Evolutionary conservation across 768 basidiomycete genomes (phyloP).

Genomic region (Podaxis sp.): DNA sequence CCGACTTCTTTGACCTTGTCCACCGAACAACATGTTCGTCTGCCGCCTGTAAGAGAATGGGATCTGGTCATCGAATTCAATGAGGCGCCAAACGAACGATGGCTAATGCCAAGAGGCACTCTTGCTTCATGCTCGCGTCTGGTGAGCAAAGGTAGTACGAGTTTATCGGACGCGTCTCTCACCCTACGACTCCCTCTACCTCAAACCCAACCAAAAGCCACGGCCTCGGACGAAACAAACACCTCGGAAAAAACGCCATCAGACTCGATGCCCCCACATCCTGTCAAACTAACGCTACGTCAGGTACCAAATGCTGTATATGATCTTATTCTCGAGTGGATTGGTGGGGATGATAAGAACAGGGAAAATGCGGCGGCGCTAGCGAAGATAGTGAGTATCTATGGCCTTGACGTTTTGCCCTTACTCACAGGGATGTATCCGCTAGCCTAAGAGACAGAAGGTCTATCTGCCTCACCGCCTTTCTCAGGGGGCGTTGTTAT

Average conservation of each 20-base stretch:
- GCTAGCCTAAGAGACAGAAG: slow-evolving; percentile 38
- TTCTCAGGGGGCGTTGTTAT: slow-evolving; percentile 52
- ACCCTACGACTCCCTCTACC: slow-evolving; percentile 43
- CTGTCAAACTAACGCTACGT: slow-evolving; percentile 33
- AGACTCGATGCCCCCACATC: slow-evolving; percentile 13
- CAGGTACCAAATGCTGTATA: slow-evolving; percentile 47
- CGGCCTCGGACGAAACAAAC: not conserved
- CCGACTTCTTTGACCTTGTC: slow-evolving; percentile 14
- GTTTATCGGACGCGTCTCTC: slow-evolving; percentile 6
- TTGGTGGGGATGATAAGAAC: slow-evolving; percentile 54
- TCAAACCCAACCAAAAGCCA: slow-evolving; percentile 12
- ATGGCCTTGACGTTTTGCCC: not conserved
- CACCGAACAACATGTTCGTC: slow-evolving; percentile 8
- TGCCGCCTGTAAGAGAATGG: slow-evolving; percentile 51
- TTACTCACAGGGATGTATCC: not conserved
- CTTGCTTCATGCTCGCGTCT: slow-evolving; percentile 15
- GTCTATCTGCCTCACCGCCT: slow-evolving; percentile 61
- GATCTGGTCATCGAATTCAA: slow-evolving; percentile 74
- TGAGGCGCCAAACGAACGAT: slow-evolving; percentile 62
- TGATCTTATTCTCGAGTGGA: slow-evolving; percentile 63
- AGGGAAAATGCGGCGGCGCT: slow-evolving; percentile 48
- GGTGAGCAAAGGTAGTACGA: not conserved
- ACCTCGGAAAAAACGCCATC: slow-evolving; percentile 14
- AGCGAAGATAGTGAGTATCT: slow-evolving; percentile 40
- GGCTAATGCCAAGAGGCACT: slow-evolving; percentile 61